These are phyloP conservation scores for Colletotrichum falcatum DNA, from an alignment of 2,329 filamentous ascomycete genomes.

Conservation along the genomic window DNA sequence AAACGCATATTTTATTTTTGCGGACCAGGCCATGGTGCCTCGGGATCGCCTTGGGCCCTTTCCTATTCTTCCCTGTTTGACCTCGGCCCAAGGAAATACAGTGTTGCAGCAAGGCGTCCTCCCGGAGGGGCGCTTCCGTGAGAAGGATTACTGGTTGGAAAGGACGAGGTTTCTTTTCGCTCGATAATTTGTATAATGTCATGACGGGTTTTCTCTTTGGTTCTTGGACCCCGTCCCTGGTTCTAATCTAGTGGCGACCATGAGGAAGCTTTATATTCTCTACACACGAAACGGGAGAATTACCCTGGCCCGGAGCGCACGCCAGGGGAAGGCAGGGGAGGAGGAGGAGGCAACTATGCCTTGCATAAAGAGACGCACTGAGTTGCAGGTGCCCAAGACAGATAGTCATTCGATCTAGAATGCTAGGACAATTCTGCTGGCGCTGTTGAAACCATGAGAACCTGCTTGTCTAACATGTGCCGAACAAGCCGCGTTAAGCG, in stretches of 20 bases:
- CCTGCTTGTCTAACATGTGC: not conserved
- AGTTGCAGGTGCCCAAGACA: not conserved
- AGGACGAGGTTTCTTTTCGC: not conserved
- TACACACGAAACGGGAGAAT: not conserved
- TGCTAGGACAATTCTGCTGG: not conserved
- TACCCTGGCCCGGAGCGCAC: not conserved
- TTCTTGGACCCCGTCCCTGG: not conserved
- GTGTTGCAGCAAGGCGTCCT: not conserved
- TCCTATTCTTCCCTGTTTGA: not conserved
- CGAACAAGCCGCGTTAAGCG: not conserved
- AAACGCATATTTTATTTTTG: conserved; percentile 5
- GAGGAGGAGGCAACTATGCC: not conserved
- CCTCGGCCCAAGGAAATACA: not conserved
- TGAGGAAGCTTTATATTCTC: not conserved
- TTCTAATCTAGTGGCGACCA: conserved; percentile 4
- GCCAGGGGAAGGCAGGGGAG: not conserved
- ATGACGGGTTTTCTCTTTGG: not conserved
- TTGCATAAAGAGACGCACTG: not conserved
- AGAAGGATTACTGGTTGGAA: not conserved
- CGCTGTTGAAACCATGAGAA: too few relatives aligned
- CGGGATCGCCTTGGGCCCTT: not conserved
- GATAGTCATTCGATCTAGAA: not conserved
- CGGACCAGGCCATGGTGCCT: not conserved
- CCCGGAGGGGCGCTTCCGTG: not conserved
- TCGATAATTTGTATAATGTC: conserved; percentile 6